Conservation (phyloP, 2,329 filamentous ascomycete genomes). For the Aspergillus hiratsukae region DNA sequence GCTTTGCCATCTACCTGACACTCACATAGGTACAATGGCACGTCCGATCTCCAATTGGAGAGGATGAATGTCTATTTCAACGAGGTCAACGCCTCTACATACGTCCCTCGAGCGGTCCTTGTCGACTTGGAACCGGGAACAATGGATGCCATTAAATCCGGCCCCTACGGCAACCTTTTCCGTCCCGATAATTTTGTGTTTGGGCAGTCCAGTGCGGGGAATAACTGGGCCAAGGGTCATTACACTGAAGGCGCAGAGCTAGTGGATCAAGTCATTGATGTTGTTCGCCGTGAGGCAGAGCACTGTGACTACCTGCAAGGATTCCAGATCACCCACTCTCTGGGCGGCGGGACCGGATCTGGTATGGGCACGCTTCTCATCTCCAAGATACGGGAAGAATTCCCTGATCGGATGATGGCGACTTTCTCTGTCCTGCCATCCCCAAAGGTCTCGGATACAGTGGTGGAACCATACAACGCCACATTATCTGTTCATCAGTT, state of each 20-base stretch:
- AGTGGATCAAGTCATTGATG: constrained; percentile 95
- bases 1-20: background rate
- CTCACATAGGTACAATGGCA: constrained; percentile 78
- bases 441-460: constrained; percentile 98
- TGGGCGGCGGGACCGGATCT: constrained; percentile 99
- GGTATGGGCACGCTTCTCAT: constrained; percentile 99
- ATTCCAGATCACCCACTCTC: constrained; percentile 99
- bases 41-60: constrained; percentile 98
- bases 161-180: constrained; percentile 98
- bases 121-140: constrained; percentile 99
- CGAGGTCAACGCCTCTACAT: constrained; percentile 95
- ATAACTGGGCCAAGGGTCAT: constrained; percentile 99
- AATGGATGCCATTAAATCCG: constrained; percentile 98
- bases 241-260: constrained; percentile 99
- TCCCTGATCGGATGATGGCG: constrained; percentile 99
- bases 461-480: constrained; percentile 99
- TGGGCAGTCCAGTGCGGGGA: constrained; percentile 98
- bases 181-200: constrained; percentile 99
- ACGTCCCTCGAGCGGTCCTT: constrained; percentile 97
- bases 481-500: constrained; percentile 98
- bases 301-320: constrained; percentile 99
- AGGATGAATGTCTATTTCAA: constrained; percentile 99
- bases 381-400: constrained; percentile 99
- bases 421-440: constrained; percentile 99
- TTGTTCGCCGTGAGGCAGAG: constrained; percentile 97